Evolutionary conservation across 2,329 filamentous ascomycete species (phyloP), one percentile per base, ranked within the genome.

Genomic region (Aspergillus sp.): DNA sequence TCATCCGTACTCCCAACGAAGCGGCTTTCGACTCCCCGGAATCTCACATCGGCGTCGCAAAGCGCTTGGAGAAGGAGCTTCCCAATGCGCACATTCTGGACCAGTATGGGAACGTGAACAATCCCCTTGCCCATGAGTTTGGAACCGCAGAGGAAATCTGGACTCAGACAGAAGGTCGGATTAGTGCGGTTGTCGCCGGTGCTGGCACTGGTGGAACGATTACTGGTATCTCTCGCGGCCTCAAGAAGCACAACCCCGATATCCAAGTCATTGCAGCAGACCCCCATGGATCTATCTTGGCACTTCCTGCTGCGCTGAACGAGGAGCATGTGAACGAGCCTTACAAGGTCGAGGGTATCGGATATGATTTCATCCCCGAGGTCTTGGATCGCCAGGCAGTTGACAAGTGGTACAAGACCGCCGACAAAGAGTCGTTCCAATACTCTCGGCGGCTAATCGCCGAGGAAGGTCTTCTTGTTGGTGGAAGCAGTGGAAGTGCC

Each of bases 311-410:
- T 67, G 71, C 77, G 5, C 81, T 99, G 67, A 99, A 99, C 76
- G 82, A 91, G 51, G 89, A 91, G 65, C 86, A 89, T 73, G 85
- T 86, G 62, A 94, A 97, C 72, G 88, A 92, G 76, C 83, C 89
- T 1, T 99, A 99, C 82, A 98, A 99, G 81, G 95, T 99, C 0
- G 95, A 99, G 80, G 95, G 95, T 47, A 99, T 99, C 70, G 95
- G 95, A 19, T 99, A 99, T 76, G 95, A 99, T 76, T 99, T 99
- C 76, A 90, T 99, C 61, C 95, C 96, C 6, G 91, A 98, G 23
- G 96, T 99, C 5, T 82, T 99, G 58, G 88, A 95, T 67, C 91
- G 89, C 72, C 78, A 88, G 28, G 76, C 85, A 5, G 91, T 99
- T 30, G 91, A 97, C 76, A 90, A 89, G 73, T 99, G 95, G 95